Conservation (phyloP, 2,329 filamentous ascomycete genomes). For the Aspergillus nomiae region DNA sequence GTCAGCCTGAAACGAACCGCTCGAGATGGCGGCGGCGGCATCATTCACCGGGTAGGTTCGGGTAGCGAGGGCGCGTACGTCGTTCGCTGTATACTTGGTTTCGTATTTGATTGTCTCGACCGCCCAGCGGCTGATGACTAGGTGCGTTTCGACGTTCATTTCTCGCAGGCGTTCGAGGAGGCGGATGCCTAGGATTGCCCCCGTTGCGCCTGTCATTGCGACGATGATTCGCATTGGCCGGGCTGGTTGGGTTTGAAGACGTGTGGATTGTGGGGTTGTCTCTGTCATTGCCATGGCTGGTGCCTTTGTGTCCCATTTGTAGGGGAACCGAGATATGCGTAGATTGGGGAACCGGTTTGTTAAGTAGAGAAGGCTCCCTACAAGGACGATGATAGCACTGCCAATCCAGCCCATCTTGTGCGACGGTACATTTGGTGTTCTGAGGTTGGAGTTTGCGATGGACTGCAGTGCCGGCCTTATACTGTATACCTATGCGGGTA, state of each 20-base stretch:
- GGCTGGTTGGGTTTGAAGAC: not conserved
- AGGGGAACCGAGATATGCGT: not conserved
- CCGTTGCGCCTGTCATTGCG: constrained; percentile 52
- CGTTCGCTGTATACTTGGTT: constrained; percentile 33
- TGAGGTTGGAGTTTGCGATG: not conserved
- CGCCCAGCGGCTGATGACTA: constrained; percentile 50
- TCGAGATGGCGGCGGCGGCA: constrained; percentile 43
- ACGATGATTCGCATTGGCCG: constrained; percentile 29
- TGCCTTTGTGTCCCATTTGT: not conserved
- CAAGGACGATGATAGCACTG: not conserved
- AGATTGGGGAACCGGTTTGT: not conserved
- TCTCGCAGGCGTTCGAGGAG: constrained; percentile 28
- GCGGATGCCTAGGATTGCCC: constrained; percentile 42
- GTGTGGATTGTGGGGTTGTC: not conserved
- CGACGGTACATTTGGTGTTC: not conserved
- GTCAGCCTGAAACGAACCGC: constrained; percentile 42
- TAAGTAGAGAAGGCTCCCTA: not conserved
- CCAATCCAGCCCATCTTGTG: not conserved
- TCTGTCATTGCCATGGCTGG: not conserved
- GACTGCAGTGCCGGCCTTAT: not conserved
- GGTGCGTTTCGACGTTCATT: constrained; percentile 47
- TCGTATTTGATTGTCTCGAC: constrained; percentile 47
- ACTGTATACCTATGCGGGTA: not conserved
- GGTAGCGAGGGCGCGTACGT: constrained; percentile 38
- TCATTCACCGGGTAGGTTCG: constrained; percentile 40